Base-by-base conservation (phyloP, 495 filamentous ascomycete species). In the Lineolata rhizophorae region DNA sequence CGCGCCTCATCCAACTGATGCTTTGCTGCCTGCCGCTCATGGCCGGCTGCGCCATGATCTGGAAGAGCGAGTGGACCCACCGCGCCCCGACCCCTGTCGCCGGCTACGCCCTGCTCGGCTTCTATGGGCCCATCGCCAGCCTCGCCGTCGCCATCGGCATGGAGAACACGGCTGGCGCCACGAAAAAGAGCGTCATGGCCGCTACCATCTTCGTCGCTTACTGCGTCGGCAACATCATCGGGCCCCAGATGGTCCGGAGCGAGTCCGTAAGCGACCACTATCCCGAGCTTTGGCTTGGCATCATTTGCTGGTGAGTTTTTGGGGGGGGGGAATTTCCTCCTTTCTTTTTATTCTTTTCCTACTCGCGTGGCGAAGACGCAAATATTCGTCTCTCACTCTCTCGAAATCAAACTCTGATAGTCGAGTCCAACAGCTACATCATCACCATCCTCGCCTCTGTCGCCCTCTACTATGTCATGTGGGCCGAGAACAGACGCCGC, bases 181-280 rank as follows among this genome's bases (percentile, higher is more conserved):
- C 75, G 4, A 85, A 85, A 50, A 80, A 80, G 55, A 70, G 65
- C 34, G 60, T 70, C 38, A 79, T 71, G 58, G 69, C 72, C 0
- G 67, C 70, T 0, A 67, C 67, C 1, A 72, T 76, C 18, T 82
- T 80, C 38, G 70, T 76, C 0, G 73, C 70, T 0, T 79, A 80
- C 46, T 72, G 69, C 30, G 67, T 79, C 2, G 76, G 76, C 12
- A 70, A 72, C 37, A 79, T 79, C 30, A 62, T 79, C 19, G 72
- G 73, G 1, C 73, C 73, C n/a, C 70, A 74, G 48, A 52, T 81
- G 12, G 57, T 79, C 24, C 66, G 65, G 29, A 66, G 58, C 22
- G 49, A 69, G 44, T 72, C 64, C 1, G 66, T 65, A 31, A 46
- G 45, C 1, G 46, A 58, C 36, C 75, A 81, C 51, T 79, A 81